Evolutionary conservation across 2,329 filamentous ascomycete species (phyloP).

Genomic region (Stachybotrys elegans): DNA sequence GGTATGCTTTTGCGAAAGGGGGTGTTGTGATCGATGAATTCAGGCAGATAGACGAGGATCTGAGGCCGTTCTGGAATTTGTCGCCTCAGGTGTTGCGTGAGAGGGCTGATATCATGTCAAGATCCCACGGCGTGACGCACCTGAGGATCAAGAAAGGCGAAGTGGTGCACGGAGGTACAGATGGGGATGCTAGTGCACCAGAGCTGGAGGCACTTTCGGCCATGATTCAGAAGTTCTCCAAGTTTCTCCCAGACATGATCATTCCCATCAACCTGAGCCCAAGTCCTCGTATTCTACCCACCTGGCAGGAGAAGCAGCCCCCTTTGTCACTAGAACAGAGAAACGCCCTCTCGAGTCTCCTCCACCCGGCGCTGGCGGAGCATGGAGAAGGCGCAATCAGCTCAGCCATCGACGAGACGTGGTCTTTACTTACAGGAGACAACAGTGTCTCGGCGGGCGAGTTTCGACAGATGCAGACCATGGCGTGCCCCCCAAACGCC

Average conservation of each 20-base stretch:
- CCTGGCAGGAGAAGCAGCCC: constrained; percentile 61
- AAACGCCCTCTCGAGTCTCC: no score
- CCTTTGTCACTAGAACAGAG: no score
- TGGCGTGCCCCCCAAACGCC: constrained; percentile 59
- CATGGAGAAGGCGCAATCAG: not conserved
- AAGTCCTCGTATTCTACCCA: constrained; percentile 33
- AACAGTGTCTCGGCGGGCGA: constrained; percentile 16
- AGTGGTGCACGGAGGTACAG: constrained; percentile 35
- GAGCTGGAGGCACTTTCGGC: constrained; percentile 43
- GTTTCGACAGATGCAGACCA: constrained; percentile 36
- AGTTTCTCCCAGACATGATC: constrained; percentile 76
- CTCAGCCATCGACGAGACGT: not conserved
- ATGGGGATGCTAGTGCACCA: constrained; percentile 24
- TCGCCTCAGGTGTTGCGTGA: constrained; percentile 62
- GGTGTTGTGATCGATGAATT: constrained; percentile 76
- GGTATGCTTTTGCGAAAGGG: constrained; percentile 73
- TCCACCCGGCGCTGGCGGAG: not conserved
- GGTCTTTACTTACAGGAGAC: not conserved
- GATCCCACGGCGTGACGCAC: constrained; percentile 37
- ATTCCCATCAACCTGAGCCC: constrained; percentile 72
- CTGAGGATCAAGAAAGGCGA: constrained; percentile 61
- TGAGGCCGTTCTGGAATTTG: constrained; percentile 74
- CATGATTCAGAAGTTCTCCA: constrained; percentile 67
- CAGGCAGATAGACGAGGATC: constrained; percentile 68
- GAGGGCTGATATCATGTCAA: constrained; percentile 38